Evolutionary conservation across 2,329 filamentous ascomycete genomes (phyloP), one percentile per base, ranked within the genome.

Genomic region (Teratosphaeria pseudoeucalypti): DNA sequence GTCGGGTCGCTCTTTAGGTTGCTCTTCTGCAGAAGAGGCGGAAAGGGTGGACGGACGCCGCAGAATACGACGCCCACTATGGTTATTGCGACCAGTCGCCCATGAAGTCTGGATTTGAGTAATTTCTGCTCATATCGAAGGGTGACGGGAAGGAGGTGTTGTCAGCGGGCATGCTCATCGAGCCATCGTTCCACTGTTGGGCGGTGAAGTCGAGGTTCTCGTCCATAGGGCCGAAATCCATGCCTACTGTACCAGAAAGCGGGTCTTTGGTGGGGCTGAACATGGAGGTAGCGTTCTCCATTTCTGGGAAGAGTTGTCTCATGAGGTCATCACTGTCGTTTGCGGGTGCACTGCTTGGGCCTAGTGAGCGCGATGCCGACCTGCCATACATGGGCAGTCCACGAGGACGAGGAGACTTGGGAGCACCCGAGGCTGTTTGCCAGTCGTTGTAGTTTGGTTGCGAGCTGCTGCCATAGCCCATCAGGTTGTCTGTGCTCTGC

Each of bases 131-230:
- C 32, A 70, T 64, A 47, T 67, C 65, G 60, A 67, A 70, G 2
- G 67, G 57, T 32, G 65, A 61, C 37, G 66, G 58, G 58, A 67
- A 71, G 54, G 65, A 64, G 23, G 43, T 2, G 16, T 34, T 23
- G 58, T 72, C 69, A 52, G 64, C 66, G 27, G 68, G 65, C 2
- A 71, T 65, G 59, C 63, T 68, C 59, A 72, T 59, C 3, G 70
- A 70, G 37, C 69, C 68, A 58, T 72, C 70, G 23, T 64, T 66
- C 71, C 71, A 72, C 26, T 67, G 63, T 58, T 71, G 69, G 11
- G 66, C 60, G 3, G 65, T 64, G 61, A 71, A 69, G 49, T 59
- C 64, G 29, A 58, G 54, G 32, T 57, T 59, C 37, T 64, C 59
- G 43, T 66, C 62, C 57, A 60, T 64, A 10, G 64, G 54, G 7